phyloP scores from a whole-genome alignment of 768 basidiomycete species.

The Omphalotus guepiniiformis region DNA sequence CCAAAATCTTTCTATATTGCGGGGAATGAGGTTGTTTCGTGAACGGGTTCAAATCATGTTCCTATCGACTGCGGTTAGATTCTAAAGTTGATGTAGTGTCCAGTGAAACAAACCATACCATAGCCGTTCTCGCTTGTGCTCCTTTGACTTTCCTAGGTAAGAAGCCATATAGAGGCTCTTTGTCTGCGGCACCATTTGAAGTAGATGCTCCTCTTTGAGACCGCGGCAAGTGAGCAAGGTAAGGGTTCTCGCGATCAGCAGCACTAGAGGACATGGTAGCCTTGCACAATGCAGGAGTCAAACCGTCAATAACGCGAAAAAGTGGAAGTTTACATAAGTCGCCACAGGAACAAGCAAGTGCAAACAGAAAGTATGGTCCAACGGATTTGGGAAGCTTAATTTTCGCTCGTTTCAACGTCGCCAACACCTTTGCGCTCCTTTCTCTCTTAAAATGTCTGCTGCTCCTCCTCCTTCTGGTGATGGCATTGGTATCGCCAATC shows the following conservation, averaged over 20 bases:
- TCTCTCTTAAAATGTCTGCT: constrained; percentile 39
- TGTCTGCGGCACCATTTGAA: constrained; percentile 21
- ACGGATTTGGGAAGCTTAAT: too few species aligned
- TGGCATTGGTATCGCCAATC: constrained; percentile 92
- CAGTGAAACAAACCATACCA: constrained; percentile 45
- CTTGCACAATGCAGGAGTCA: too few species aligned
- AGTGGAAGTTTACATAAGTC: too few species aligned
- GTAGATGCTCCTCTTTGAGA: constrained; percentile 18
- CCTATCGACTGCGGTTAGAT: too few species aligned
- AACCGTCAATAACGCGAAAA: too few species aligned
- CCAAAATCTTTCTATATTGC: constrained; percentile 84
- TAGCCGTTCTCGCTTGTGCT: constrained; percentile 58
- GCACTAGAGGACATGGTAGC: too few species aligned
- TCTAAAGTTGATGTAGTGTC: too few species aligned
- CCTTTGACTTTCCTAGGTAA: constrained; percentile 65
- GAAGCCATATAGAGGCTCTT: constrained; percentile 70
- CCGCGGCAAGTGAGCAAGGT: constrained; percentile 30
- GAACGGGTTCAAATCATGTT: constrained; percentile 83
- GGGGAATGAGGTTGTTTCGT: constrained; percentile 72
- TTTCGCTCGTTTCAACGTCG: too few species aligned
- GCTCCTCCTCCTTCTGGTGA: constrained; percentile 50
- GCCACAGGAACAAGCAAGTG: too few species aligned
- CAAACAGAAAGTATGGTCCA: too few species aligned
- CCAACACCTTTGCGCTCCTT: too few species aligned
- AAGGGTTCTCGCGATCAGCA: constrained; percentile 37